Percentiles rank a stretch among this genome's conserved stretches.
Evolutionary conservation across 1,284 basidiomycete genomes (phyloP).

Genomic region (Puccinia coronata): DNA sequence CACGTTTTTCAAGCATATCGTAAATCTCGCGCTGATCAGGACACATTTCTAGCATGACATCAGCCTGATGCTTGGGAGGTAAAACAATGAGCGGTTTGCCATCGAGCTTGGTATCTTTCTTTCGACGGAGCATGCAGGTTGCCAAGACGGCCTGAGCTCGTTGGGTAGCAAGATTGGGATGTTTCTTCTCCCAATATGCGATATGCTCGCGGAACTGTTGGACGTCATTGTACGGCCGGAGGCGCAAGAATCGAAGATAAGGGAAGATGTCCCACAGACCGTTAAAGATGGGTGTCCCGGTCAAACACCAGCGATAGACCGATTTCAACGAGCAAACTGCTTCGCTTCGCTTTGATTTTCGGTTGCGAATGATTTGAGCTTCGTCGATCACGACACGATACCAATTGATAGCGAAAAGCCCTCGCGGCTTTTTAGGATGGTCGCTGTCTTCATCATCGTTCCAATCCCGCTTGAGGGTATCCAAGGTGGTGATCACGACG

Average conservation of each 20-base stretch:
- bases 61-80: constrained; percentile 25
- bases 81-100: constrained; percentile 31
- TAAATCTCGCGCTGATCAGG: constrained; percentile 67
- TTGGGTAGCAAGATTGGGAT: constrained; percentile 65
- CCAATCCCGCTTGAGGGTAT: constrained; percentile 66
- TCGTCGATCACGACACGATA: constrained; percentile 70
- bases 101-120: constrained; percentile 65
- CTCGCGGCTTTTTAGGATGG: constrained; percentile 61
- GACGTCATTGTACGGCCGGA: constrained; percentile 72
- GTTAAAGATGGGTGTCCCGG: constrained; percentile 72
- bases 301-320: constrained; percentile 71
- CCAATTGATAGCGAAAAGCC: constrained; percentile 65
- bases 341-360: constrained; percentile 64
- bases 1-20: constrained; percentile 63
- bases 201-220: constrained; percentile 65
- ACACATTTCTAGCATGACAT: constrained; percentile 61
- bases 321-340: constrained; percentile 66
- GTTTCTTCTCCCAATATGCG: constrained; percentile 63
- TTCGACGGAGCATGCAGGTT: constrained; percentile 67
- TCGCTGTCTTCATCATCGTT: constrained; percentile 62
- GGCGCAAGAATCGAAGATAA: constrained; percentile 68
- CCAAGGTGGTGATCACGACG: constrained; percentile 66
- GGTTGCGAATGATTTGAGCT: constrained; percentile 61
- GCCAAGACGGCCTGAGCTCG: constrained; percentile 68
- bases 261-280: constrained; percentile 71